phyloP scores from a whole-genome alignment of 306 rosid species.

The Dryas octopetala region DNA sequence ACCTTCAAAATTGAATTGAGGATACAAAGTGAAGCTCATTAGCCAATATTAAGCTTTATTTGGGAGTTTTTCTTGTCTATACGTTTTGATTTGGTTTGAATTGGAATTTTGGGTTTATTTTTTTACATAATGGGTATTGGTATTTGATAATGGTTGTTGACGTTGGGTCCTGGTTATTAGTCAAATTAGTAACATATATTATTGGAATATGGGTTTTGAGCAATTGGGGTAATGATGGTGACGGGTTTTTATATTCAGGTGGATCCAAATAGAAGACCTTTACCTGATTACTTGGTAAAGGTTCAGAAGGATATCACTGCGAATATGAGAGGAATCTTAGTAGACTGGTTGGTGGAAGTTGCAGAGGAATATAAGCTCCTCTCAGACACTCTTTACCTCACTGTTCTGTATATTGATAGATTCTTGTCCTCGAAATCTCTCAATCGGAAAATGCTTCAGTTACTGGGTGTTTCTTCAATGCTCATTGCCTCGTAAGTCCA shows the following conservation, averaged over 20 bases:
- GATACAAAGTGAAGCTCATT: not conserved
- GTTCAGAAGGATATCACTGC: slow-evolving; percentile 73
- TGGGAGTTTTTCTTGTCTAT: not conserved
- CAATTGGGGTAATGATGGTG: not conserved
- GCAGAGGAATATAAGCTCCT: slow-evolving; percentile 82
- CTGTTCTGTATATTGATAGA: slow-evolving; percentile 60
- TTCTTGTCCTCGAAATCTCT: slow-evolving; percentile 55
- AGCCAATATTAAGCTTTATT: not conserved
- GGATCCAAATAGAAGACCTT: slow-evolving; percentile 64
- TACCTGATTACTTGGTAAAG: slow-evolving; percentile 53
- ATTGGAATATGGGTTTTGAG: not conserved
- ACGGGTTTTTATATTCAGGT: slow-evolving; percentile 36
- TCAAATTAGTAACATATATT: not conserved
- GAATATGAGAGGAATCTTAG: slow-evolving; percentile 71
- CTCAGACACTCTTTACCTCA: slow-evolving; percentile 68
- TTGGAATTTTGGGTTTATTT: not conserved
- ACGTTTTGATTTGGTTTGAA: not conserved
- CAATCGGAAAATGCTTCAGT: slow-evolving; percentile 51
- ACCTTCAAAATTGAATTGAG: not conserved
- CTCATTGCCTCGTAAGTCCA: slow-evolving; percentile 78
- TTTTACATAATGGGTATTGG: not conserved
- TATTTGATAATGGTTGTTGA: not conserved
- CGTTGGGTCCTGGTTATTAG: not conserved
- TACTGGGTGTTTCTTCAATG: slow-evolving; percentile 80
- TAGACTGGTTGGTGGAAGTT: slow-evolving; percentile 94